Base-by-base conservation (phyloP, 169 alveolate genomes). In the Cryptosporidium meleagridis region DNA sequence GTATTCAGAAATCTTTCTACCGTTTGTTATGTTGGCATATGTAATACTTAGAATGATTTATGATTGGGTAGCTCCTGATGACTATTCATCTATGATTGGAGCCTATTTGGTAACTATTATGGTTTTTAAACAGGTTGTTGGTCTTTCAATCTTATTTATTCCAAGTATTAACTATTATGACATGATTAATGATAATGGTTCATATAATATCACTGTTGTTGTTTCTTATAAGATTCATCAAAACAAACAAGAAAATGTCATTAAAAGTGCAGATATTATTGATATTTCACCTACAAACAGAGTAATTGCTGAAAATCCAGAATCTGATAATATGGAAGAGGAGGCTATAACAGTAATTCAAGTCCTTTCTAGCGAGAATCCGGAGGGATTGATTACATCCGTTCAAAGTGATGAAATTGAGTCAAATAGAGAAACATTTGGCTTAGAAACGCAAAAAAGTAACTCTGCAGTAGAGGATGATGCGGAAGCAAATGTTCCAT, bases 61-160 rank as follows among this genome's bases (percentile, higher is more conserved):
- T 62, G 45, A 26, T 0, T 80, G 89, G 89, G 73, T 80, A 5
- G 75, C 89, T 44, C 73, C 89, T 23, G n/a, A 59, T 62, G 68
- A 65, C 10, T 62, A 37, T 51, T 59, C 80, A 7, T 80, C 75
- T 7, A 29, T 61, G 55, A 41, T 80, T 51, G 89, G 75, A 7
- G 75, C 75, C 12, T 37, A 31, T 39, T 26, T 80, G 45, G 68
- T 80, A 44, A 80, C 68, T 6, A 45, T n/a, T 23, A 65, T 65
- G 75, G 75, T 67, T 1, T 23, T 65, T 48, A 80, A 80, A n/a
- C 89, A 80, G 53, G 75, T 80, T 61, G 48, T 80, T 61, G 89
- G 89, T 4, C 67, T 80, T 12, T 59, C 89, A 18, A 62, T 80
- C 21, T 67, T 80, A 18, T 62, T 80, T 26, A 62, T 41, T 10